A percentile compares a stretch with the other conserved stretches of the same genome.
These are phyloP conservation scores for Musa troglodytarum DNA, from an alignment of 176 grass and related monocot species.

Conservation along the genomic window DNA sequence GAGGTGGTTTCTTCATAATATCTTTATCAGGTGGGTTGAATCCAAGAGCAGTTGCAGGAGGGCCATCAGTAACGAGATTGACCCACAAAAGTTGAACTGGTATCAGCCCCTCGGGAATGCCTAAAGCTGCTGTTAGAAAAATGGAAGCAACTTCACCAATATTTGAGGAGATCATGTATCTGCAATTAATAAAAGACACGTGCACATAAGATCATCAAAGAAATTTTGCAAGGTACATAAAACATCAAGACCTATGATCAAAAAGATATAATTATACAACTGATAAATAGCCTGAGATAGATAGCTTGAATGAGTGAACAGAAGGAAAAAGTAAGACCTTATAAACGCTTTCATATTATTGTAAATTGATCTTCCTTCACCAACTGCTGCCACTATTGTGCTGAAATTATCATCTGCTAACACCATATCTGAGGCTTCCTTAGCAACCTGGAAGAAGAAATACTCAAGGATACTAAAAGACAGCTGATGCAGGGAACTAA, in stretches of 20 bases:
- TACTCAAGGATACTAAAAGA: background rate
- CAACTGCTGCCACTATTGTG: conserved; percentile 93
- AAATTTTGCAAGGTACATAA: no score
- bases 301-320: background rate
- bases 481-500: background rate
- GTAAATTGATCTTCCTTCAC: conserved; percentile 96
- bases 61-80: conserved; percentile 90
- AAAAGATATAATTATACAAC: background rate
- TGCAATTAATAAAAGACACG: conserved; percentile 29
- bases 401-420: conserved; percentile 97
- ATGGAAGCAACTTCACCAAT: conserved; percentile 99
- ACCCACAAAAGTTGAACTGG: conserved; percentile 99
- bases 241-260: no score
- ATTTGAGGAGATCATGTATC: conserved; percentile 99
- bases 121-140: conserved; percentile 88
- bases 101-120: conserved; percentile 98
- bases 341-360: conserved; percentile 99
- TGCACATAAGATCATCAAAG: background rate
- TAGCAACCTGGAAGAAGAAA: conserved; percentile 23
- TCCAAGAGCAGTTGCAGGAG: conserved; percentile 89
- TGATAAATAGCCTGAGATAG: background rate
- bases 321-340: conserved; percentile 33
- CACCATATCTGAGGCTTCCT: conserved; percentile 98
- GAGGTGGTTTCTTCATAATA: conserved; percentile 99
- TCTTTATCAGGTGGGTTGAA: conserved; percentile 97